Evolutionary conservation across 2,329 filamentous ascomycete species (phyloP).

Genomic region (Penicillium sp.): DNA sequence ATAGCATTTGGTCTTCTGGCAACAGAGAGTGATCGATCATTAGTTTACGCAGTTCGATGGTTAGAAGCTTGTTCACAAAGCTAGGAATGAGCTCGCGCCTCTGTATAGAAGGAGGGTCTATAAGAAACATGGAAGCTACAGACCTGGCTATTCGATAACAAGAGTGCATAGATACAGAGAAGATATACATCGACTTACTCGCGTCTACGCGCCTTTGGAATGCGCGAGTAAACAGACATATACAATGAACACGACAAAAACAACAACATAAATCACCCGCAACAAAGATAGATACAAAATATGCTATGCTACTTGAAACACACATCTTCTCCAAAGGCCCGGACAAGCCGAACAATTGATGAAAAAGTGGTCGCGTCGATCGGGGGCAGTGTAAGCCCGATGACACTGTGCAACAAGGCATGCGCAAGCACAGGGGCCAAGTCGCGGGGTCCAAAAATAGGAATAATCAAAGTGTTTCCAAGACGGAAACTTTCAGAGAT

Average conservation of each 20-base stretch:
- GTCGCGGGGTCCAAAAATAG: constrained; percentile 66
- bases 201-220: too few species aligned
- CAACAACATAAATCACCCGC: too few species aligned
- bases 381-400: constrained; percentile 72
- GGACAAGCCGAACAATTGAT: constrained; percentile 56
- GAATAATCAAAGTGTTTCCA: constrained; percentile 75
- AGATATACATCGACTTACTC: too few species aligned
- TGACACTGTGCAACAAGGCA: constrained; percentile 66
- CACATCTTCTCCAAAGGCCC: constrained; percentile 59
- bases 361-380: constrained; percentile 64
- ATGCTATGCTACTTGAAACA: too few species aligned
- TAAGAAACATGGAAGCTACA: too few species aligned
- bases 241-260: too few species aligned
- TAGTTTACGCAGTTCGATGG: too few species aligned
- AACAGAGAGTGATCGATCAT: not conserved
- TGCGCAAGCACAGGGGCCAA: constrained; percentile 71
- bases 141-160: too few species aligned
- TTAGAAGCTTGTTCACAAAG: not conserved
- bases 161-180: too few species aligned
- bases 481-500: constrained; percentile 81
- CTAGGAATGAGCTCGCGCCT: not conserved
- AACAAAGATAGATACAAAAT: too few species aligned
- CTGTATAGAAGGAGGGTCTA: too few species aligned
- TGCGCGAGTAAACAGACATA: too few species aligned
- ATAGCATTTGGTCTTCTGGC: not conserved